phyloP scores from a whole-genome alignment of 441 rosid species.

The Manihot esculenta region DNA sequence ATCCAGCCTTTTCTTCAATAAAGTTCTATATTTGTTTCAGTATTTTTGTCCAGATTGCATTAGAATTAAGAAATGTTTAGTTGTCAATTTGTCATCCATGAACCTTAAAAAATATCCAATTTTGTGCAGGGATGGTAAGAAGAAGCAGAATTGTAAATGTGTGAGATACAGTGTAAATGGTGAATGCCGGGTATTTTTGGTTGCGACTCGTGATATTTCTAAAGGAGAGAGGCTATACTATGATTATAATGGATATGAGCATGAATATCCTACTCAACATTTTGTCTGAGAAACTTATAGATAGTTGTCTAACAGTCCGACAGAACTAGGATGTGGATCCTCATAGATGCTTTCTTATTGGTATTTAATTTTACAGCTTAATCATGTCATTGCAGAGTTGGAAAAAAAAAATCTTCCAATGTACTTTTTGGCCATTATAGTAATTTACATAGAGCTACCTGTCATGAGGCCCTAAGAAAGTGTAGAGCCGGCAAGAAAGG shows the following conservation, averaged over 20 bases:
- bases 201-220: constrained; percentile 81
- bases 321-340: constrained; percentile 36
- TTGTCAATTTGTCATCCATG: not conserved
- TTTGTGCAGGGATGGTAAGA: constrained; percentile 79
- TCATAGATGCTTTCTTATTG: constrained; percentile 22
- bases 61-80: constrained; percentile 4
- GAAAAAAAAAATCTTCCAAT: constrained; percentile 26
- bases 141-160: constrained; percentile 93
- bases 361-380: constrained; percentile 19
- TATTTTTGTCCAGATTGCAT: not conserved
- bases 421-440: constrained; percentile 17
- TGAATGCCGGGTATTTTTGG: constrained; percentile 83
- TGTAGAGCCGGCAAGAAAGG: constrained; percentile 17
- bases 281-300: constrained; percentile 51
- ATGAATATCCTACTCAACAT: constrained; percentile 92
- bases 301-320: constrained; percentile 32
- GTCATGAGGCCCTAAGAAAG: constrained; percentile 21
- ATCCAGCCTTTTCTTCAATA: constrained; percentile 4
- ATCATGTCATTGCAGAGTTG: constrained; percentile 26
- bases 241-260: constrained; percentile 91
- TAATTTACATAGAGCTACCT: constrained; percentile 33
- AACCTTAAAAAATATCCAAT: constrained; percentile 21
- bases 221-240: constrained; percentile 67
- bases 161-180: constrained; percentile 84
- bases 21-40: not conserved